Percentiles rank a stretch among this genome's conserved stretches.
Conservation (phyloP, 2,329 filamentous ascomycete species). For the Clarireedia monteithiana region DNA sequence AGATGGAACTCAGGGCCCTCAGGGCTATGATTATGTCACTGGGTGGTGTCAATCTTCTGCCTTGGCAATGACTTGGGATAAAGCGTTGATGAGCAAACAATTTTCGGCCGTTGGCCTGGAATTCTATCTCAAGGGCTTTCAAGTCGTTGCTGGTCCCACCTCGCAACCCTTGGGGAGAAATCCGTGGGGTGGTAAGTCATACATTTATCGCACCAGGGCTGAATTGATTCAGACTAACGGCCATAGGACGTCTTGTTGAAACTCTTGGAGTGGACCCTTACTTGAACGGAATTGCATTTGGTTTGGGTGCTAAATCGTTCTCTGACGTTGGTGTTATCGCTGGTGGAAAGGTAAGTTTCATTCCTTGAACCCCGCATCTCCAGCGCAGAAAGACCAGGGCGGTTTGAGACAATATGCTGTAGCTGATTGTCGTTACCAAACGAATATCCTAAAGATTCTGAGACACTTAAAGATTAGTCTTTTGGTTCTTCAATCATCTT, state of each 20-base stretch:
- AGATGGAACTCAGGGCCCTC: slow-evolving; percentile 12
- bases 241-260: slow-evolving; percentile 11
- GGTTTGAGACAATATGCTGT: too few species aligned
- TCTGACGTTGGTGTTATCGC: slow-evolving; percentile 13
- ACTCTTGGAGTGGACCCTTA: slow-evolving; percentile 14
- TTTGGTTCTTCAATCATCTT: too few species aligned
- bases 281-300: slow-evolving; percentile 18
- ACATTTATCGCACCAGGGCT: too few species aligned
- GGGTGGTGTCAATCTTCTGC: slow-evolving; percentile 12
- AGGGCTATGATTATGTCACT: slow-evolving; percentile 16
- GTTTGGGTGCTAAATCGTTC: slow-evolving; percentile 12
- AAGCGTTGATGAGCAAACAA: slow-evolving; percentile 10
- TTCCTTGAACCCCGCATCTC: too few species aligned
- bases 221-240: too few species aligned
- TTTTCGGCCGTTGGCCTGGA: slow-evolving; percentile 13
- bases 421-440: too few species aligned
- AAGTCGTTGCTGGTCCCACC: slow-evolving; percentile 12
- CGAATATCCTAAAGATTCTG: too few species aligned
- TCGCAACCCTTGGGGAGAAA: slow-evolving; percentile 14
- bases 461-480: too few species aligned
- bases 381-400: too few species aligned
- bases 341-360: background rate
- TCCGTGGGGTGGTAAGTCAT: slow-evolving; percentile 10
- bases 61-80: slow-evolving; percentile 13
- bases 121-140: slow-evolving; percentile 15